phyloP scores from a whole-genome alignment of 495 filamentous ascomycete species.

The Parathielavia hyrcaniae region DNA sequence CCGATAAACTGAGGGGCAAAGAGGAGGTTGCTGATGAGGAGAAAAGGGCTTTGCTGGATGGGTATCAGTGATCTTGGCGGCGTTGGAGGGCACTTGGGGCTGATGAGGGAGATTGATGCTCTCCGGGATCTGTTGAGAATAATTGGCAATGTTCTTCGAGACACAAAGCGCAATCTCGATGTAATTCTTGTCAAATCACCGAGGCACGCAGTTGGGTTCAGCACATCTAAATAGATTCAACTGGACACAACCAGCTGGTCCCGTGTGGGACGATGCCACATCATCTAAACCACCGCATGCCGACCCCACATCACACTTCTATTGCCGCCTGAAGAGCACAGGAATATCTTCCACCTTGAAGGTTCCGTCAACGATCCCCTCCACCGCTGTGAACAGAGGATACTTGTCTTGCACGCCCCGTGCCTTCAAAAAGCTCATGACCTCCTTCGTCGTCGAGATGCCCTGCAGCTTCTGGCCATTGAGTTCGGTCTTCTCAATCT shows the following conservation, averaged over 20 bases:
- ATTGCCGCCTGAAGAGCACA: conserved; percentile 44
- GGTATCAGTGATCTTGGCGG: not conserved
- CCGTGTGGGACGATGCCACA: conserved; percentile 17
- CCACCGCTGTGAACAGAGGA: conserved; percentile 83
- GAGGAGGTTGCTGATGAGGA: conserved; percentile 24
- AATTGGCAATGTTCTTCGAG: not conserved
- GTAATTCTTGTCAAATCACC: no score
- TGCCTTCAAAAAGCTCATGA: conserved; percentile 77
- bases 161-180: no score
- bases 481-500: conserved; percentile 81
- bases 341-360: conserved; percentile 58
- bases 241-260: conserved; percentile 6
- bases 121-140: not conserved
- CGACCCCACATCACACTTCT: not conserved
- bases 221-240: not conserved
- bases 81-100: not conserved
- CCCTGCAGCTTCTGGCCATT: conserved; percentile 98
- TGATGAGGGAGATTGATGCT: not conserved
- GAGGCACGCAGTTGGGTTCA: not conserved
- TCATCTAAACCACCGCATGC: not conserved
- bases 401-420: conserved; percentile 74
- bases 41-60: conserved; percentile 21
- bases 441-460: conserved; percentile 82
- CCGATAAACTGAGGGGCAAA: conserved; percentile 1
- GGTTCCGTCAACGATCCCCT: conserved; percentile 56